Evolutionary conservation across 2,329 filamentous ascomycete species (phyloP).

Genomic region (Elsinoe perseae): DNA sequence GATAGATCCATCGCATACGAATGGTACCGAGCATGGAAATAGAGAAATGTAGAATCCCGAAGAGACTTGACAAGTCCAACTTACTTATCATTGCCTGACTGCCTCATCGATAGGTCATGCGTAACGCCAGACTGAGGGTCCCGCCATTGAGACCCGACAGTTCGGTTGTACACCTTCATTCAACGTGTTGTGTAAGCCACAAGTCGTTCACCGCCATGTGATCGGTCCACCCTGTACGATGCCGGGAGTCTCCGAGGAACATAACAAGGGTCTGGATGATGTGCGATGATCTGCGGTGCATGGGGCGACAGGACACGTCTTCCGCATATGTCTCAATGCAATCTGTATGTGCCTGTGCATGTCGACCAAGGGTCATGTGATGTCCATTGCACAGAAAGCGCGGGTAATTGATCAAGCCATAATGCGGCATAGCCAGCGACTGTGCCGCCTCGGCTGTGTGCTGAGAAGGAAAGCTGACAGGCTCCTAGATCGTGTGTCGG

Average conservation of each 20-base stretch:
- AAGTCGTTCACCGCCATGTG: constrained; percentile 3
- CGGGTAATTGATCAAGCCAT: too few relatives aligned
- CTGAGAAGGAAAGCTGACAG: neutral
- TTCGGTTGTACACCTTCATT: neutral
- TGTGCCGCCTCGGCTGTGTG: neutral
- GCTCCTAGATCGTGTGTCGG: neutral
- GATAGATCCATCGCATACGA: too few relatives aligned
- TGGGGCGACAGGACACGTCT: neutral
- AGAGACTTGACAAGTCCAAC: neutral
- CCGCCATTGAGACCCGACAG: neutral
- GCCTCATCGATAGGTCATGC: neutral
- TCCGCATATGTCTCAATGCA: neutral
- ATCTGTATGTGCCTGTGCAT: neutral
- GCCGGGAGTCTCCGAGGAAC: neutral
- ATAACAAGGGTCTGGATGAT: neutral
- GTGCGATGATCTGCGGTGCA: neutral
- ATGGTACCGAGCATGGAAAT: too few relatives aligned
- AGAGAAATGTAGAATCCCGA: neutral
- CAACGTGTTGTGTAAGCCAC: neutral
- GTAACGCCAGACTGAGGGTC: neutral
- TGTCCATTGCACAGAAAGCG: neutral
- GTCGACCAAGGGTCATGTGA: neutral
- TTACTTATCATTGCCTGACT: neutral
- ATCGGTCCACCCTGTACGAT: neutral
- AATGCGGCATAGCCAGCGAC: neutral